phyloP scores from a whole-genome alignment of 208 protist species.

The Blechomonas ayalai region DNA sequence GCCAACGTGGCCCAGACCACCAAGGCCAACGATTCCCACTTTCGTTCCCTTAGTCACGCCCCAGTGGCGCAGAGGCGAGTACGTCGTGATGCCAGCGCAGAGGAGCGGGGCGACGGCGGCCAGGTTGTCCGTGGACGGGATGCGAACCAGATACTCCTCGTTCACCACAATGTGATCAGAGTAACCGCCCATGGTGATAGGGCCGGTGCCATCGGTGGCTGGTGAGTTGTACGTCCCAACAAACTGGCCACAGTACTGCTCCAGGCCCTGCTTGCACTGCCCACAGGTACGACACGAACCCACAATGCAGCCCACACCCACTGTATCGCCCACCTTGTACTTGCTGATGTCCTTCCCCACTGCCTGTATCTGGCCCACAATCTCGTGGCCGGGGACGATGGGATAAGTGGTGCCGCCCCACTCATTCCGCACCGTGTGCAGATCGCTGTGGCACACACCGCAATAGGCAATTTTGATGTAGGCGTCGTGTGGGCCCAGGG shows the following conservation, averaged over 20 bases:
- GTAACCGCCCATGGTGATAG: conserved; percentile 55
- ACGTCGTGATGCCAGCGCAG: conserved; percentile 89
- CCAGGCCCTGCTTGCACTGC: conserved; percentile 51
- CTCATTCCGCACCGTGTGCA: conserved; percentile 54
- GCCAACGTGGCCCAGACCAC: conserved; percentile 87
- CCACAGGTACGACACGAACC: conserved; percentile 70
- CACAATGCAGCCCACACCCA: conserved; percentile 87
- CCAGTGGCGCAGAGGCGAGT: conserved; percentile 68
- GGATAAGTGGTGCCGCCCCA: conserved; percentile 48
- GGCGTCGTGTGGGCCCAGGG: conserved; percentile 32
- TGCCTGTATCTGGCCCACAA: conserved; percentile 46
- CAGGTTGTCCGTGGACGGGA: conserved; percentile 60
- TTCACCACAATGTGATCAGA: conserved; percentile 60
- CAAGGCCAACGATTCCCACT: conserved; percentile 79
- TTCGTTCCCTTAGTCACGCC: conserved; percentile 41
- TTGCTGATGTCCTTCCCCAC: conserved; percentile 63
- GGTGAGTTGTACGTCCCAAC: conserved; percentile 51
- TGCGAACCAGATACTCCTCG: conserved; percentile 56
- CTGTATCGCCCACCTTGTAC: conserved; percentile 71
- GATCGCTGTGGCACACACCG: conserved; percentile 81
- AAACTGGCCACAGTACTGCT: conserved; percentile 65
- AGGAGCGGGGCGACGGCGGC: conserved; percentile 66
- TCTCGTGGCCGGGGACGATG: conserved; percentile 71
- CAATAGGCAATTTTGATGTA: conserved; percentile 73
- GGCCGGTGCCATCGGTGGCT: conserved; percentile 22